Percentiles rank a stretch among this genome's conserved stretches.
Evolutionary conservation across 768 basidiomycete species (phyloP).

Genomic region (Lanmaoa rubissima): DNA sequence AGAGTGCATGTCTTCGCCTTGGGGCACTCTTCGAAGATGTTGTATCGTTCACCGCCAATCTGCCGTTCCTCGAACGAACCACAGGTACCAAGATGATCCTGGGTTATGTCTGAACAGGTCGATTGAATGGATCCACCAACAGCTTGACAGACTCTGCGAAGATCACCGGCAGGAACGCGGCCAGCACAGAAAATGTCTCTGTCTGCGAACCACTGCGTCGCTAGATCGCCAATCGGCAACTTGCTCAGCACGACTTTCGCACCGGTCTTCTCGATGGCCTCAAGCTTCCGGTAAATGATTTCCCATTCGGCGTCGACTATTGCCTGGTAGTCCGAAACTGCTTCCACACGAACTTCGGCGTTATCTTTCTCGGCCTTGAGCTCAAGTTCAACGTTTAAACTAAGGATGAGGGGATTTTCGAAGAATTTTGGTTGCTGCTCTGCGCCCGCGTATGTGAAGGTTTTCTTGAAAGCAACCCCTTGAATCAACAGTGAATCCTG

Average conservation of each 20-base stretch:
- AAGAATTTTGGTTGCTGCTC: slow-evolving; percentile 98
- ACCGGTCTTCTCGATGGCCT: slow-evolving; percentile 93
- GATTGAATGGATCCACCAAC: slow-evolving; percentile 94
- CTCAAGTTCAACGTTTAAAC: slow-evolving; percentile 96
- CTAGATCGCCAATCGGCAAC: slow-evolving; percentile 96
- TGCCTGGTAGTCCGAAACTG: slow-evolving; percentile 96
- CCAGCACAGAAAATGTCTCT: slow-evolving; percentile 99
- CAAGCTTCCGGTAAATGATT: slow-evolving; percentile 96
- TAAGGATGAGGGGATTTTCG: slow-evolving; percentile 83
- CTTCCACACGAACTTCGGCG: slow-evolving; percentile 95
- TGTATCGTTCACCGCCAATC: slow-evolving; percentile 95
- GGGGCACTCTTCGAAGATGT: slow-evolving; percentile 90
- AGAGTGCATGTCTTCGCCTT: slow-evolving; percentile 96
- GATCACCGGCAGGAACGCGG: slow-evolving; percentile 85
- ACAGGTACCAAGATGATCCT: slow-evolving; percentile 92
- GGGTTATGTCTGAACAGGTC: slow-evolving; percentile 88
- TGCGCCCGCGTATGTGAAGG: slow-evolving; percentile 98
- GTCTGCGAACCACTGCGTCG: slow-evolving; percentile 99
- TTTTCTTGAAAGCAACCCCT: slow-evolving; percentile 99
- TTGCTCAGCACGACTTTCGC: slow-evolving; percentile 98
- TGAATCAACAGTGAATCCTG: slow-evolving; percentile 88
- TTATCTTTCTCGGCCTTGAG: slow-evolving; percentile 99
- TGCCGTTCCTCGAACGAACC: slow-evolving; percentile 91
- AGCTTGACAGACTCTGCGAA: slow-evolving; percentile 92
- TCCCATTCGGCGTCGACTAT: slow-evolving; percentile 99